Evolutionary conservation across 2,329 filamentous ascomycete genomes (phyloP), one percentile per base, ranked within the genome.

Genomic region (Arthrobotrys sphaeroides): DNA sequence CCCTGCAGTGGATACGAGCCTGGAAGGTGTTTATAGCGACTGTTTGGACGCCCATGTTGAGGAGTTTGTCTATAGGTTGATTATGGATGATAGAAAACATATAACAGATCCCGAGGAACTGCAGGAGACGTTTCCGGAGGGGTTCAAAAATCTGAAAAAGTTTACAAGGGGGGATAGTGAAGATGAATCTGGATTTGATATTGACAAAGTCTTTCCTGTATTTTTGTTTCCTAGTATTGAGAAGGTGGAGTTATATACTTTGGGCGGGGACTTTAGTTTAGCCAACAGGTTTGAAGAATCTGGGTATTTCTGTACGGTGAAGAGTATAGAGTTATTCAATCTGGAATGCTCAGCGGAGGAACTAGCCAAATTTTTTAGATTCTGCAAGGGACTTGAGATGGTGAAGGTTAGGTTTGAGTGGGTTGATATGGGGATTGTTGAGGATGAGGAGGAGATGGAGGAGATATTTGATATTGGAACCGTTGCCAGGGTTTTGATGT

Each of bases 151-250:
- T 2, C n/a, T 74, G 20, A 68, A 62, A n/a, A 24, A 3, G 6
- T 74, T 62, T 18, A 13, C 43, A 0, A 26, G 45, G n/a, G 62
- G 55, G 4, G 24, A 74, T 31, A 22, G 5, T 1, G 18, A 38
- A 5, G 55, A 74, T 31, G 55, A 68, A 2, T n/a, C n/a, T 13
- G 70, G 55, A 1, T 74, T 74, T 36, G 38, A 49, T 16, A 57
- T 74, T 12, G 22, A 57, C 13, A 20, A 33, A 6, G 22, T 64
- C 18, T 36, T 64, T 9, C 13, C 55, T 1, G 38, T 74, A 3
- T 74, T 62, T 18, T 18, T 74, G 7, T 18, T 74, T n/a, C 62
- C 62, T 7, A 53, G 36, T 6, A 74, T 74, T 4, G 55, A 68
- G 18, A 42, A 10, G 4, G 38, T 68, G 3, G n/a, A 40, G 12